A percentile compares a stretch with the other conserved stretches of the same genome.
phyloP scores from a whole-genome alignment of 106 monocot genomes.

The Hemerocallis citrina region DNA sequence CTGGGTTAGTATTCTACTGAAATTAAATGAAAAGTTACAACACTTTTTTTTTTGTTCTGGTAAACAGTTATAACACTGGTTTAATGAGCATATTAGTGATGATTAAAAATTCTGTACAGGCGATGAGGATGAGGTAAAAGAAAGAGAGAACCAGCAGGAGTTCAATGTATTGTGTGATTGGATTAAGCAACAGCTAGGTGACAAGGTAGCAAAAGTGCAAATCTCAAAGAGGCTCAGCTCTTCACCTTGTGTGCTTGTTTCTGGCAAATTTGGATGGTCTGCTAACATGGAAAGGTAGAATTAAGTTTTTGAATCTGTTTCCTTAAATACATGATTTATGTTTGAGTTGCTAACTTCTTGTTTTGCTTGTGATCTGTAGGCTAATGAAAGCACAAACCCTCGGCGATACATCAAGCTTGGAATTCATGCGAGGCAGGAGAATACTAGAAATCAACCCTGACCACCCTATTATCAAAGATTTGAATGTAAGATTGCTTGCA shows the following conservation, averaged over 20 bases:
- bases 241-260: conserved; percentile 96
- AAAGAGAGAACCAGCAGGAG: conserved; percentile 79
- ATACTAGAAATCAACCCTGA: conserved; percentile 92
- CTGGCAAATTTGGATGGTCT: conserved; percentile 97
- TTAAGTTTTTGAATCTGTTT: neutral
- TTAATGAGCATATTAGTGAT: neutral
- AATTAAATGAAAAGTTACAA: neutral
- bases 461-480: conserved; percentile 83
- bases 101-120: conserved; percentile 23
- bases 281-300: conserved; percentile 90
- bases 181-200: conserved; percentile 96
- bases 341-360: neutral
- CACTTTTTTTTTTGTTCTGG: too few relatives aligned
- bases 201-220: conserved; percentile 93
- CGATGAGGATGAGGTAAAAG: conserved; percentile 89
- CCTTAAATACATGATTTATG: neutral
- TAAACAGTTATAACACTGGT: neutral
- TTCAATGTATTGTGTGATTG: conserved; percentile 88
- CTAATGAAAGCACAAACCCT: conserved; percentile 96
- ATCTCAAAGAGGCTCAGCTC: conserved; percentile 87
- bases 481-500: conserved; percentile 48
- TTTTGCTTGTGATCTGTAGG: conserved; percentile 20
- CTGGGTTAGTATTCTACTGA: conserved; percentile 41
- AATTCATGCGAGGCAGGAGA: conserved; percentile 92
- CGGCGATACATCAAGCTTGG: conserved; percentile 86